A percentile compares a stretch with the other conserved stretches of the same genome.
phyloP scores from a whole-genome alignment of 2,329 filamentous ascomycete genomes.

The Sporothrix phasma region DNA sequence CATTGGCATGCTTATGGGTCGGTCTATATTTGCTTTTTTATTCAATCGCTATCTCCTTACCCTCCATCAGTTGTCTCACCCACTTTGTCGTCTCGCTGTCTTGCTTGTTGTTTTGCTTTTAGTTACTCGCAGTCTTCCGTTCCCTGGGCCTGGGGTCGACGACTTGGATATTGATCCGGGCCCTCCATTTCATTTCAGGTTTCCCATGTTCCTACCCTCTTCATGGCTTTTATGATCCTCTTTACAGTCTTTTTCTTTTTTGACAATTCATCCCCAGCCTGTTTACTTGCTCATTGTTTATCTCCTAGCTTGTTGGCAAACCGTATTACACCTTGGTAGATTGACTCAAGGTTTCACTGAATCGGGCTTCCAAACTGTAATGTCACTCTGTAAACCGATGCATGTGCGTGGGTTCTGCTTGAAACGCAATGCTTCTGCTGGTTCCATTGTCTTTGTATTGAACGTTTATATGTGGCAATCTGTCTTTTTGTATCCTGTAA shows the following conservation, averaged over 20 bases:
- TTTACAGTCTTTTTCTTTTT: neutral
- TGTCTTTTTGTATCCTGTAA: neutral
- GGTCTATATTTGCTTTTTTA: slow-evolving; percentile 4
- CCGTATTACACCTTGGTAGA: neutral
- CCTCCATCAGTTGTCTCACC: neutral
- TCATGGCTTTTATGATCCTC: neutral
- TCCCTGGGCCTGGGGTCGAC: neutral
- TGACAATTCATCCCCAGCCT: neutral
- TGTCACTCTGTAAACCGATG: too few species aligned
- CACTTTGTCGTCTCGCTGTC: neutral
- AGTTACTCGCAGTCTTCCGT: neutral
- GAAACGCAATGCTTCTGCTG: too few species aligned
- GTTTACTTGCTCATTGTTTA: too few species aligned
- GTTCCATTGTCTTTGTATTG: neutral
- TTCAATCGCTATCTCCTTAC: neutral
- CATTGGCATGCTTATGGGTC: slow-evolving; percentile 1
- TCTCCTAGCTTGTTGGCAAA: neutral
- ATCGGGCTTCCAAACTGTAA: too few species aligned
- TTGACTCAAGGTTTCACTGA: too few species aligned
- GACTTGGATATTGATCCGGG: neutral
- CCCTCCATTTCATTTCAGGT: neutral
- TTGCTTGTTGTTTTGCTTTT: neutral
- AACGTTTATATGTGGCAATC: neutral
- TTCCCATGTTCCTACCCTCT: neutral
- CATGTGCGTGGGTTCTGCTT: too few species aligned